Evolutionary conservation across 2,329 filamentous ascomycete species (phyloP).

Genomic region (Trichothecium sympodiale): DNA sequence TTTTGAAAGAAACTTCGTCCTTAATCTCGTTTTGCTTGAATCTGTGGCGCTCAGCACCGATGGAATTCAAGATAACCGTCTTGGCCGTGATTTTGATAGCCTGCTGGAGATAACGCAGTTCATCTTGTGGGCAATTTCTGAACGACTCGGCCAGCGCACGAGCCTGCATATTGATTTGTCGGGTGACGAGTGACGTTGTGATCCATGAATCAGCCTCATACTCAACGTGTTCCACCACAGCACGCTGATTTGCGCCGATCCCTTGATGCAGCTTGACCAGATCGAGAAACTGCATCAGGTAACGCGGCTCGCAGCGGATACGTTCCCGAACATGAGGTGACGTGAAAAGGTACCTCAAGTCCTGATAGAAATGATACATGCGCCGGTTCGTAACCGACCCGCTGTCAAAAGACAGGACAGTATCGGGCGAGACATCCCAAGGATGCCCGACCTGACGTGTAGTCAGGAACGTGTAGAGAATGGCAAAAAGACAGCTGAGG

Average conservation of each 20-base stretch:
- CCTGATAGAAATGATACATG: slow-evolving; percentile 96
- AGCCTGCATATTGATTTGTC: slow-evolving; percentile 89
- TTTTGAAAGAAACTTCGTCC: slow-evolving; percentile 74
- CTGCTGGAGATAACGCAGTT: slow-evolving; percentile 52
- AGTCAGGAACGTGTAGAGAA: slow-evolving; percentile 93
- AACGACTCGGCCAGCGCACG: slow-evolving; percentile 84
- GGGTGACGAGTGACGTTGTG: slow-evolving; percentile 82
- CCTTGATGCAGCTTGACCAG: slow-evolving; percentile 93
- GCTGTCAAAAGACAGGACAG: slow-evolving; percentile 83
- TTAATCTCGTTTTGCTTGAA: slow-evolving; percentile 86
- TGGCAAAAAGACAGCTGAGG: slow-evolving; percentile 86
- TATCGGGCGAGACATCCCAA: slow-evolving; percentile 74
- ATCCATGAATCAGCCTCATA: slow-evolving; percentile 99
- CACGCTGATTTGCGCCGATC: slow-evolving; percentile 85
- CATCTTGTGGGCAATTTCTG: slow-evolving; percentile 53
- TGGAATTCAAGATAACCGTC: slow-evolving; percentile 76
- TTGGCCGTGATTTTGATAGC: slow-evolving; percentile 70
- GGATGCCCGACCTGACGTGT: slow-evolving; percentile 93
- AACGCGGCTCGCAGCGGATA: slow-evolving; percentile 72
- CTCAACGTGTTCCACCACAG: slow-evolving; percentile 90
- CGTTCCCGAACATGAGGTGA: slow-evolving; percentile 81
- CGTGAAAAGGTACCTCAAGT: slow-evolving; percentile 81
- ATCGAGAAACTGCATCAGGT: slow-evolving; percentile 89
- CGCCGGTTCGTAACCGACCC: slow-evolving; percentile 90
- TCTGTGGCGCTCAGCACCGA: slow-evolving; percentile 76